Evolutionary conservation across 2,329 filamentous ascomycete genomes (phyloP).

Genomic region (Ramichloridium luteum): DNA sequence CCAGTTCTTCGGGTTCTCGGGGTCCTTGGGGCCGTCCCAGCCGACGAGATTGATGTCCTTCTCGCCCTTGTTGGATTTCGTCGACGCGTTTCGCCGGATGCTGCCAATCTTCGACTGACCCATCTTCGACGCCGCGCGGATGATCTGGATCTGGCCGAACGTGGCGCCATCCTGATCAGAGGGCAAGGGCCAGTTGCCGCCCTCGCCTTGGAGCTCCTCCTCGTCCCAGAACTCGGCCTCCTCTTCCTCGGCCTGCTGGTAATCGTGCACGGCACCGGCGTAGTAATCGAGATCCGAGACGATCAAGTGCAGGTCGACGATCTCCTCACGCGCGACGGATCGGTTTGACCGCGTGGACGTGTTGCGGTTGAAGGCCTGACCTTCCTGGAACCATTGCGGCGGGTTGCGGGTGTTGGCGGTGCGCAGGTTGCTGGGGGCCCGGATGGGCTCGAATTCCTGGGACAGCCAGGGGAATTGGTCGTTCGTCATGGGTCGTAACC

Average conservation of each 20-base stretch:
- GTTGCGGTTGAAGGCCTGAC: slow-evolving; percentile 16
- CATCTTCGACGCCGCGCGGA: slow-evolving; percentile 14
- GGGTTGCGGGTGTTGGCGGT: slow-evolving; percentile 14
- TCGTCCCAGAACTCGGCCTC: slow-evolving; percentile 21
- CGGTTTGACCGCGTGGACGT: slow-evolving; percentile 15
- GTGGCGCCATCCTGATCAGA: slow-evolving; percentile 14
- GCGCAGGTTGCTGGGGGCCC: slow-evolving; percentile 5
- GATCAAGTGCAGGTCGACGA: slow-evolving; percentile 24
- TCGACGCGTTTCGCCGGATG: slow-evolving; percentile 19
- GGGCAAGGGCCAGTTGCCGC: slow-evolving; percentile 14
- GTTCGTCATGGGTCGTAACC: slow-evolving; percentile 16
- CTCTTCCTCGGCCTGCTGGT: slow-evolving; percentile 22
- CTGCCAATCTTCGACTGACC: slow-evolving; percentile 14
- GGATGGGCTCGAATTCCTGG: slow-evolving; percentile 22
- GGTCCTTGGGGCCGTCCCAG: slow-evolving; percentile 36
- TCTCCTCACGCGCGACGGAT: slow-evolving; percentile 20
- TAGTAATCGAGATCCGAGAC: slow-evolving; percentile 27
- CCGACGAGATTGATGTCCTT: slow-evolving; percentile 28
- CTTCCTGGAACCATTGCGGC: slow-evolving; percentile 23
- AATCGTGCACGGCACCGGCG: slow-evolving; percentile 26
- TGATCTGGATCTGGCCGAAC: slow-evolving; percentile 9
- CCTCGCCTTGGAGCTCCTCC: slow-evolving; percentile 12
- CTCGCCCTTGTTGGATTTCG: slow-evolving; percentile 19
- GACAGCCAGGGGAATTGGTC: slow-evolving; percentile 24
- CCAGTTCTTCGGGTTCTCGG: slow-evolving; percentile 38